These are phyloP conservation scores for Straminergon stramineum DNA, from an alignment of 225 moss, liverwort and hornwort genomes.

Conservation along the genomic window DNA sequence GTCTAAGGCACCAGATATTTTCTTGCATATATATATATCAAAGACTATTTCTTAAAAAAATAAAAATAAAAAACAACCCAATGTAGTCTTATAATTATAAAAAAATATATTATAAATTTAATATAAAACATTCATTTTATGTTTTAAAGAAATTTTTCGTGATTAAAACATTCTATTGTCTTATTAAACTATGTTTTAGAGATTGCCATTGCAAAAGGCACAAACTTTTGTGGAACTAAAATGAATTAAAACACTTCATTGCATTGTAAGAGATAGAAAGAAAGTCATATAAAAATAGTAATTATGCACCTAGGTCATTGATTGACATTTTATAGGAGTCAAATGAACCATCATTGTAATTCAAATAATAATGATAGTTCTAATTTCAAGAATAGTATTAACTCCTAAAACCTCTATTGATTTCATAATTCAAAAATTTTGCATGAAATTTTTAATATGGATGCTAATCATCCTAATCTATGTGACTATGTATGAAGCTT, in stretches of 20 bases:
- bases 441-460: not conserved
- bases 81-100: too few relatives aligned
- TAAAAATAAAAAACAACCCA: not conserved
- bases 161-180: not conserved
- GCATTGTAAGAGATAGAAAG: not conserved
- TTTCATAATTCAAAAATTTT: not conserved
- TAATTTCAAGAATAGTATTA: not conserved
- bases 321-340: not conserved
- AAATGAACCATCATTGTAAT: not conserved
- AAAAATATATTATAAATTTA: not conserved
- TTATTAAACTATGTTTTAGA: not conserved
- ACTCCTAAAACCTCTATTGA: fast-evolving
- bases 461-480: not conserved
- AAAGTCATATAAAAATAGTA: fast-evolving
- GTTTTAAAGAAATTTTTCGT: not conserved
- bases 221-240: not conserved
- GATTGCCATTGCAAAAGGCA: not conserved
- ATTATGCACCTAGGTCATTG: not conserved
- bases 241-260: not conserved
- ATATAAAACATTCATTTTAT: not conserved
- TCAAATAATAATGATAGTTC: not conserved
- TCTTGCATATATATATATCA: not conserved
- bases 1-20: too few relatives aligned
- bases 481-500: fast-evolving
- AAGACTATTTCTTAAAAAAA: fast-evolving